Conservation (phyloP, 192 early-diverging fungal genomes). For the Linnemannia exigua region DNA sequence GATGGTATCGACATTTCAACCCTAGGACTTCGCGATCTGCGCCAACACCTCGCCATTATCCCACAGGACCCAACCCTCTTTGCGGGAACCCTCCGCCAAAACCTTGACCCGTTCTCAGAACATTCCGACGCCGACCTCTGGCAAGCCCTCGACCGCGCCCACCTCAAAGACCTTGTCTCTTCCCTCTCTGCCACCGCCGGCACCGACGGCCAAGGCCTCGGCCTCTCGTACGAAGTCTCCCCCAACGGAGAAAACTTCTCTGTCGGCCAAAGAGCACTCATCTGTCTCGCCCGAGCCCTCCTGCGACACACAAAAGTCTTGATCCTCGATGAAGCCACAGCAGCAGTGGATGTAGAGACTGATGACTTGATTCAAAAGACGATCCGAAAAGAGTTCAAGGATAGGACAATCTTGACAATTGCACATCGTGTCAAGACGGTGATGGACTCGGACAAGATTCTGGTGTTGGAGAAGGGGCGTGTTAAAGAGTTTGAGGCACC, state of each 20-base stretch:
- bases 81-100: conserved; percentile 69
- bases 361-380: conserved; percentile 91
- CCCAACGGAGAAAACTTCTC: conserved; percentile 92
- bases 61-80: conserved; percentile 86
- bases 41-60: conserved; percentile 79
- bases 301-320: conserved; percentile 70
- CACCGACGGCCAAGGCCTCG: no score
- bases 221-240: conserved; percentile 77
- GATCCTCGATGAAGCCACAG: conserved; percentile 63
- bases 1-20: conserved; percentile 75
- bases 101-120: conserved; percentile 70
- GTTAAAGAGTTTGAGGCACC: conserved; percentile 70
- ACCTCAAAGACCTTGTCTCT: conserved; percentile 77
- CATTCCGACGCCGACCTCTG: conserved; percentile 73
- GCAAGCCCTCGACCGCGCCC: conserved; percentile 76
- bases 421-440: conserved; percentile 92
- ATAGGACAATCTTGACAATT: conserved; percentile 88
- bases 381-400: conserved; percentile 82
- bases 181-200: conserved; percentile 72
- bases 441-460: conserved; percentile 86
- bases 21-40: conserved; percentile 70
- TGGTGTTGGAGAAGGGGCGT: conserved; percentile 70
- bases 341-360: conserved; percentile 87
- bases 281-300: conserved; percentile 82
- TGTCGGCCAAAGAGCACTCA: conserved; percentile 82